Conservation (phyloP, 2,329 filamentous ascomycete genomes). For the Pleoardoris graminearum region DNA sequence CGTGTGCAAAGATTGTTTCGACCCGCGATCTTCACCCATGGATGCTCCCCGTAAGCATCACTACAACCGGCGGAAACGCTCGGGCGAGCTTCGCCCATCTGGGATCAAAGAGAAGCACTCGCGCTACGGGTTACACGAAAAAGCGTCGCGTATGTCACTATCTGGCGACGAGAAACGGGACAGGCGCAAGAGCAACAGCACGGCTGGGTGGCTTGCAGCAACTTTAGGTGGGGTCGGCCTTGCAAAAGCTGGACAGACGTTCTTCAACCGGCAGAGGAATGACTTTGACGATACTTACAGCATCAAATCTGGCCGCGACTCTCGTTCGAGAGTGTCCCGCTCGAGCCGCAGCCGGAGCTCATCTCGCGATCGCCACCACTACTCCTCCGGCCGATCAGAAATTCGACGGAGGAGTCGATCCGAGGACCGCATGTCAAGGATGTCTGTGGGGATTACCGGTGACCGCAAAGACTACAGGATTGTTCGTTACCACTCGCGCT, state of each 20-base stretch:
- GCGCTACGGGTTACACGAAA: slow-evolving; percentile 52
- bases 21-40: slow-evolving; percentile 58
- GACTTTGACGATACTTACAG: slow-evolving; percentile 65
- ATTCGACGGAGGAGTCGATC: slow-evolving; percentile 46
- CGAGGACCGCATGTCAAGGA: slow-evolving; percentile 38
- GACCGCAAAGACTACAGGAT: slow-evolving; percentile 37
- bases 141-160: slow-evolving; percentile 39
- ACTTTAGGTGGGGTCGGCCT: slow-evolving; percentile 60
- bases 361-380: slow-evolving; percentile 48
- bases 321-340: slow-evolving; percentile 33
- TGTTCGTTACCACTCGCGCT: slow-evolving; percentile 32
- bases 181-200: slow-evolving; percentile 49
- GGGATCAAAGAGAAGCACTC: slow-evolving; percentile 62
- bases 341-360: slow-evolving; percentile 45
- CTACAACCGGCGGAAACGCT: slow-evolving; percentile 52
- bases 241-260: slow-evolving; percentile 56
- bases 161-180: slow-evolving; percentile 34
- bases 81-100: slow-evolving; percentile 49
- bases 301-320: slow-evolving; percentile 56
- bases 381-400: slow-evolving; percentile 50
- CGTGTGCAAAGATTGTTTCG: slow-evolving; percentile 67
- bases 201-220: slow-evolving; percentile 57
- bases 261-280: slow-evolving; percentile 54
- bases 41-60: slow-evolving; percentile 66
- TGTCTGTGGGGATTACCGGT: slow-evolving; percentile 39